Base-by-base conservation (phyloP, 2,329 filamentous ascomycete species). In the Didymosphaeria variabile region DNA sequence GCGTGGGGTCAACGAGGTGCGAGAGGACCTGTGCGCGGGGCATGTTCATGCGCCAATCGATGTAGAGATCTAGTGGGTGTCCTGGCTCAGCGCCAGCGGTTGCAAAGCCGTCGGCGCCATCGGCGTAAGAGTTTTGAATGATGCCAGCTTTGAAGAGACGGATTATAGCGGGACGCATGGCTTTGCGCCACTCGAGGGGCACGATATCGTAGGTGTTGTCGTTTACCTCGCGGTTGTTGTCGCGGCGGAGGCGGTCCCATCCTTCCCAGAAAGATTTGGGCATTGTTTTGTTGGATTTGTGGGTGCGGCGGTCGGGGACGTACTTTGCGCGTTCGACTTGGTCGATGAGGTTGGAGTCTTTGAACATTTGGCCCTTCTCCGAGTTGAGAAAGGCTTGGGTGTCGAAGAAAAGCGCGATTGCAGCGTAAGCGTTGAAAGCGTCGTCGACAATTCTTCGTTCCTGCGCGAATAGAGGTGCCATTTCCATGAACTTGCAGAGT, bases 81-180 rank as follows among this genome's bases (percentile, higher is more conserved):
- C 67, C 67, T 0, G 77, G 72, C 54, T 84, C 81, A 7, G 72
- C 72, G 32, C 68, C 71, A 2, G 77, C 77, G 3, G 78, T 74
- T 10, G 78, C 80, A 50, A 78, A 69, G 5, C 82, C 82, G 5
- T 75, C 67, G 50, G 74, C 69, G 4, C 70, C 36, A 2, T 58
- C 59, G 12, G 65, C 62, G 56, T 75, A 76, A 34, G 72, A 73
- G 52, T 71, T 62, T 26, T 69, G 70, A 55, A 85, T 77, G 38
- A 84, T 69, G 53, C 83, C 82, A 17, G 80, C 79, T 63, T 79
- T 79, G 70, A 82, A 84, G 12, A 84, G 67, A n/a, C 78, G 77
- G 1, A 80, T 79, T 51, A 84, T 72, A 17, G 79, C 79, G 7
- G 80, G 80, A 1, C 82, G 74, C 21, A 78, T 71, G 7, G 70